Base-by-base conservation (phyloP, 192 early-diverging fungal species). In the Podila horticola region DNA sequence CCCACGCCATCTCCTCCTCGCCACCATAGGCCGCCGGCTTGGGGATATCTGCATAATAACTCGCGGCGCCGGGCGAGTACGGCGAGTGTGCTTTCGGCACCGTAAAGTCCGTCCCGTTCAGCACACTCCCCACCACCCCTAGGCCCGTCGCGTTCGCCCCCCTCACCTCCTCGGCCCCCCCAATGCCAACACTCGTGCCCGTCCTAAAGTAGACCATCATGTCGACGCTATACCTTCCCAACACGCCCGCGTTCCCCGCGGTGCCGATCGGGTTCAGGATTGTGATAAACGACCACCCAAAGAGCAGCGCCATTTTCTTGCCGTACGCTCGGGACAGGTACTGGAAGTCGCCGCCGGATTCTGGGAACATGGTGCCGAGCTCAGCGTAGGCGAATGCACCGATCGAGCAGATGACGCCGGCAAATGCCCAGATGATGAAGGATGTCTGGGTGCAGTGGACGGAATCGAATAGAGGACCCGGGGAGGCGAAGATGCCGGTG, bases 401-500 rank as follows among this genome's bases (percentile, higher is more conserved):
- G 6, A 79, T 74, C 1, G 72, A 64, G 8, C 75, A 76, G 28
- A 84, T 64, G 7, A 84, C 34, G 6, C 83, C 83, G 2, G 83
- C 75, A 28, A 79, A 69, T 10, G 67, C 68, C 83, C 83, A 84
- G 19, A 84, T 74, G 49, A 84, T 74, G 52, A 84, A 79, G 20
- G 71, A 66, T 50, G 75, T 84, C 26, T 74, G 75, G 7, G 75
- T 69, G 41, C 71, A 69, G 28, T 74, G 62, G 7, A 84, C 71
- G 36, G 75, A 79, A 20, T 82, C 68, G 51, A 79, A 84, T 4
- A 92, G 75, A 4, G 87, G 89, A 0, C 90, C 90, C 17, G 90
- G 90, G 0, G 87, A 88, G 11, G 91, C 90, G 72, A 91, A 92
- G 30, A 92, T 92, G 11, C 91, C 91, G 48, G 84, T 85, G n/a